Evolutionary conservation across 2,329 filamentous ascomycete genomes (phyloP), one percentile per base, ranked within the genome.

Genomic region (Epichloe uncinata): DNA sequence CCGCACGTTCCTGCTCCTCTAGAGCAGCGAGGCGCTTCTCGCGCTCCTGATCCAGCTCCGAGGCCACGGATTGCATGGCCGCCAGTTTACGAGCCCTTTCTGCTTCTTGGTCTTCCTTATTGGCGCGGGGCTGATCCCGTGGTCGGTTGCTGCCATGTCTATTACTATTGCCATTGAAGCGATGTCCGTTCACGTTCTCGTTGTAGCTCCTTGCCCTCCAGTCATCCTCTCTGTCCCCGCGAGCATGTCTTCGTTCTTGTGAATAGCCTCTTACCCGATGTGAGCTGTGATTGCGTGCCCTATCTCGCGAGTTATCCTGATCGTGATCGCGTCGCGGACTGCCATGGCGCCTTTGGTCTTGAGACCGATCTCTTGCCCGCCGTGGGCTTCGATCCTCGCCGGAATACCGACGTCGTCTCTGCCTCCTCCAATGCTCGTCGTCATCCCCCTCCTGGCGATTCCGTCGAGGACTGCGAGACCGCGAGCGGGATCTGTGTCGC

Each of bases 61-160:
- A 74, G 4, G 85, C 85, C 30, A 81, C 82, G 16, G 76, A 75
- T 62, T 86, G 83, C 85, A 89, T 88, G 8, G 81, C 82, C 15
- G 81, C 84, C 16, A 88, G 67, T 62, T 81, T 86, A 22, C 76
- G 74, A 12, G 81, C 79, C n/a, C 74, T 73, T 54, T 84, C 81
- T 20, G 78, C 75, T 20, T 75, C 75, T 6, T 62, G 65, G 4
- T 66, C 64, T 15, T 57, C 53, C 8, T 58, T 35, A 9, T 18
- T 40, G 5, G 42, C 12, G 11, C 18, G 16, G 5, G 20, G 22
- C 48, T 12, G 50, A 36, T 3, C 53, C 3, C 49, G 33, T 16
- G 49, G 6, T 15, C 20, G 20, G 15, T 43, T 46, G 36, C 48
- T 42, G 30, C 48, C 54, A 22, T 54, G 48, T 5, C 57, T 49